phyloP scores from a whole-genome alignment of 2,329 filamentous ascomycete species.

The Colletotrichum gigasporum region DNA sequence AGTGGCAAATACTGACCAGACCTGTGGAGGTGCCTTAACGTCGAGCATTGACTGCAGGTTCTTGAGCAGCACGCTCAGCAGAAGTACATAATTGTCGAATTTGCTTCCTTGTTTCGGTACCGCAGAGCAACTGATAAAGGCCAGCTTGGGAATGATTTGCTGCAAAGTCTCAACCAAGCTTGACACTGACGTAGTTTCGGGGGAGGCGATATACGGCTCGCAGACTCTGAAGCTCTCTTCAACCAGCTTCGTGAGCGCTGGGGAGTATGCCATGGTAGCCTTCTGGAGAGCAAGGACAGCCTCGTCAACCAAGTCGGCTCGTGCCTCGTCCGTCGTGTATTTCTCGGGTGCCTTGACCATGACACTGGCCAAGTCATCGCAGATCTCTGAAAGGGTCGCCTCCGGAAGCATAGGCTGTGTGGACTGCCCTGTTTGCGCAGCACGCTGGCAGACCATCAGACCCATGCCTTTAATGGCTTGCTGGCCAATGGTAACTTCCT shows the following conservation, averaged over 20 bases:
- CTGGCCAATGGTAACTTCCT: slow-evolving; percentile 51
- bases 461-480: slow-evolving; percentile 58
- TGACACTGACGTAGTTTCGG: slow-evolving; percentile 13
- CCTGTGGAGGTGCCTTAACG: slow-evolving; percentile 39
- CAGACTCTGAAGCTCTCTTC: slow-evolving; percentile 27
- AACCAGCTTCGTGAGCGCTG: slow-evolving; percentile 46
- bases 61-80: slow-evolving; percentile 45
- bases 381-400: slow-evolving; percentile 45
- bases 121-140: slow-evolving; percentile 59
- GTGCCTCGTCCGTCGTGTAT: slow-evolving; percentile 25
- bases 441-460: slow-evolving; percentile 53
- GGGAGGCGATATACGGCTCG: slow-evolving; percentile 12
- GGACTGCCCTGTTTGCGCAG: slow-evolving; percentile 33
- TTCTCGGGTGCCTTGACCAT: slow-evolving; percentile 38
- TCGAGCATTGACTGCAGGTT: slow-evolving; percentile 49
- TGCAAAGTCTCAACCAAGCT: slow-evolving; percentile 36
- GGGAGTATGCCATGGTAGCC: slow-evolving; percentile 45
- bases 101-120: slow-evolving; percentile 40
- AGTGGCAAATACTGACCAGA: slow-evolving; percentile 49
- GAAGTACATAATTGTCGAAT: slow-evolving; percentile 52
- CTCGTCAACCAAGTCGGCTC: slow-evolving; percentile 47
- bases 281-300: slow-evolving; percentile 51
- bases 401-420: slow-evolving; percentile 25
- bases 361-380: slow-evolving; percentile 38
- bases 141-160: slow-evolving; percentile 53